Conservation (phyloP, 1,284 basidiomycete species). For the Phaffia rhodozyma region DNA sequence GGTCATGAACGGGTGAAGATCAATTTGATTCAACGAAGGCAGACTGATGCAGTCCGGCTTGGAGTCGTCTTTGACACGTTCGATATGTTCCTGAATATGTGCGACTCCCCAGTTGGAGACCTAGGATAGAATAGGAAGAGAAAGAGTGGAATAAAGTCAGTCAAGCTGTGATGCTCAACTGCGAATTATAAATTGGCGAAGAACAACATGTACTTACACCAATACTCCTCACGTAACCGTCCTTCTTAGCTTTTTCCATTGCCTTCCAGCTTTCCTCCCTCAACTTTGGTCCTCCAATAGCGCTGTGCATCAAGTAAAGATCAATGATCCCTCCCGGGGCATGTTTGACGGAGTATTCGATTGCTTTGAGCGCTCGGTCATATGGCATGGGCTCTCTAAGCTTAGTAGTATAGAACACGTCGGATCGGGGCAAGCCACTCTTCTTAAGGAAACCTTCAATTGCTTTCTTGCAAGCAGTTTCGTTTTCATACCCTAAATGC, state of each 20-base stretch:
- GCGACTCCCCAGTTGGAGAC: conserved; percentile 38
- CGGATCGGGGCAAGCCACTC: conserved; percentile 41
- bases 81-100: conserved; percentile 40
- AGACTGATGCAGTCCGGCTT: conserved; percentile 32
- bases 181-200: background rate
- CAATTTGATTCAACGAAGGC: conserved; percentile 28
- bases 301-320: conserved; percentile 37
- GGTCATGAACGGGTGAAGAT: conserved; percentile 38
- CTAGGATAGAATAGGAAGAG: conserved; percentile 9
- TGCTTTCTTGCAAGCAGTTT: conserved; percentile 49
- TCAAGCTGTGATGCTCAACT: no score
- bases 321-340: conserved; percentile 40
- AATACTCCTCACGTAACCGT: conserved; percentile 35
- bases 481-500: conserved; percentile 57
- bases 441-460: conserved; percentile 46
- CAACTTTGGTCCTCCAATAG: conserved; percentile 34
- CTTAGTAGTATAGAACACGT: conserved; percentile 58
- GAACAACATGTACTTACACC: conserved; percentile 29
- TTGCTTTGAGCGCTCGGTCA: conserved; percentile 41
- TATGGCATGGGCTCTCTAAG: conserved; percentile 50
- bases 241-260: conserved; percentile 34
- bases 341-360: conserved; percentile 44
- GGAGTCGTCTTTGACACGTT: conserved; percentile 22
- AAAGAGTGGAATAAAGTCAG: background rate
- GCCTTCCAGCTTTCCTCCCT: conserved; percentile 38